A percentile compares a stretch with the other conserved stretches of the same genome.
Evolutionary conservation across 2,329 filamentous ascomycete species (phyloP).

Genomic region (Cercospora zeina): DNA sequence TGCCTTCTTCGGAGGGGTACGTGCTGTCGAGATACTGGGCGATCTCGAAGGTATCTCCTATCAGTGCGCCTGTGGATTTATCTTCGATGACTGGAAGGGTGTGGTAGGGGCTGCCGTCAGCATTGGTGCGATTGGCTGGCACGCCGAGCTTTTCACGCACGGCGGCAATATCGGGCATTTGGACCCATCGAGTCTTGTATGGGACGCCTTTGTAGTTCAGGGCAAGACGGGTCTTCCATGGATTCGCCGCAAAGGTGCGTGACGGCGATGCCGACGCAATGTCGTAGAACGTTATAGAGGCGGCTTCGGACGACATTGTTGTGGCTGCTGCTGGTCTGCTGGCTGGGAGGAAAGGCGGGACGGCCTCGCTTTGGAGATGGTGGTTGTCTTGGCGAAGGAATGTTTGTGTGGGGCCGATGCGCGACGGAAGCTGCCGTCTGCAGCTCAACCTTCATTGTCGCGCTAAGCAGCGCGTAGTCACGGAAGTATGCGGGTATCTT

Average conservation of each 20-base stretch:
- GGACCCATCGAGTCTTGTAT: conserved; percentile 56
- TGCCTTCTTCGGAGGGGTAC: conserved; percentile 48
- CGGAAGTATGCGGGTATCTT: too few species aligned
- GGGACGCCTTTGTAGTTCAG: conserved; percentile 53
- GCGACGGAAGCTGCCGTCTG: neutral
- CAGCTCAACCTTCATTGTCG: neutral
- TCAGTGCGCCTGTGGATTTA: conserved; percentile 40
- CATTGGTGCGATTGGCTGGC: conserved; percentile 55
- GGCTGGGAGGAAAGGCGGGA: neutral
- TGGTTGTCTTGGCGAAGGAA: neutral
- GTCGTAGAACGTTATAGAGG: conserved; percentile 50
- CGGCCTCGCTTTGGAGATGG: neutral
- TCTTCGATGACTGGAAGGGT: conserved; percentile 62
- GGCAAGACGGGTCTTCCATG: conserved; percentile 54
- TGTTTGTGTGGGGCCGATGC: neutral
- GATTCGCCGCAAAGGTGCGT: conserved; percentile 52
- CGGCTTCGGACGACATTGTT: conserved; percentile 32
- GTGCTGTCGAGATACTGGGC: conserved; percentile 59
- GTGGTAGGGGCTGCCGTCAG: conserved; percentile 59
- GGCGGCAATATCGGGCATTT: conserved; percentile 54
- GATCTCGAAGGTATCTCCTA: conserved; percentile 68
- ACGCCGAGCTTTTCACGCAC: conserved; percentile 52
- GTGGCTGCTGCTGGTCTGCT: neutral
- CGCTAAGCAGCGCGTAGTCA: too few species aligned
- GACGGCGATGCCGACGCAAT: conserved; percentile 46